A percentile compares a stretch with the other conserved stretches of the same genome.
Conservation (phyloP, 768 basidiomycete species). For the Paxillus rubicundulus region DNA sequence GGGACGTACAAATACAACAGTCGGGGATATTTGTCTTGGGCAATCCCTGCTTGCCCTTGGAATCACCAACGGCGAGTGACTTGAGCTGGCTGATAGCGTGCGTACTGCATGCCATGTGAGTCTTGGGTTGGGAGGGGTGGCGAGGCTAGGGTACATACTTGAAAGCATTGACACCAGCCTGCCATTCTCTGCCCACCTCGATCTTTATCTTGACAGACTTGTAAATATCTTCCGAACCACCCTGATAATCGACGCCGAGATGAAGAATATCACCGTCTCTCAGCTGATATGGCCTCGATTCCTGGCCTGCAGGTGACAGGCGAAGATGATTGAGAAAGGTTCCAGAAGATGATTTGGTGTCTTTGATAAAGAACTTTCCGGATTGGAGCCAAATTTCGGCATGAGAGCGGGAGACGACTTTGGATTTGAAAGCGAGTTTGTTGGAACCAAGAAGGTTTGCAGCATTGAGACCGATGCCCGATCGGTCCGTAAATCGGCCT, state of each 20-base stretch:
- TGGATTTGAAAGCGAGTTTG: slow-evolving; percentile 92
- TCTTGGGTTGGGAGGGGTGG: background rate
- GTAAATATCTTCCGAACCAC: slow-evolving; percentile 95
- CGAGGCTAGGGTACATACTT: slow-evolving; percentile 40
- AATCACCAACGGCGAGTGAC: slow-evolving; percentile 47
- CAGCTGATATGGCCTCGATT: slow-evolving; percentile 71
- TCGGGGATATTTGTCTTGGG: slow-evolving; percentile 60
- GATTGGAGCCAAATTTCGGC: slow-evolving; percentile 88
- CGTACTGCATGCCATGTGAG: slow-evolving; percentile 42
- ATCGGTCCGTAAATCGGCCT: slow-evolving; percentile 91
- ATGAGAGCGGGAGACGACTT: slow-evolving; percentile 92
- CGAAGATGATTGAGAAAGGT: slow-evolving; percentile 96
- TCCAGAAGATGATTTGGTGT: slow-evolving; percentile 86
- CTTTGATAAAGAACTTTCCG: slow-evolving; percentile 79
- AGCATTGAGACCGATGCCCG: slow-evolving; percentile 61
- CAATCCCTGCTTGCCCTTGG: slow-evolving; percentile 22
- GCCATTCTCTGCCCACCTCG: slow-evolving; percentile 91
- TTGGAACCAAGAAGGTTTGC: slow-evolving; percentile 69
- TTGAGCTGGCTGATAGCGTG: slow-evolving; percentile 80
- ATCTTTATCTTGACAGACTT: slow-evolving; percentile 95
- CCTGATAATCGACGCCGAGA: slow-evolving; percentile 96
- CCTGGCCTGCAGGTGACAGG: slow-evolving; percentile 78
- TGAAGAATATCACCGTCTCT: slow-evolving; percentile 95
- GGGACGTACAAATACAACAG: slow-evolving; percentile 87
- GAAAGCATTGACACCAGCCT: slow-evolving; percentile 85